Base-by-base conservation (phyloP, 768 basidiomycete genomes). In the Dioszegia aurantiaca region DNA sequence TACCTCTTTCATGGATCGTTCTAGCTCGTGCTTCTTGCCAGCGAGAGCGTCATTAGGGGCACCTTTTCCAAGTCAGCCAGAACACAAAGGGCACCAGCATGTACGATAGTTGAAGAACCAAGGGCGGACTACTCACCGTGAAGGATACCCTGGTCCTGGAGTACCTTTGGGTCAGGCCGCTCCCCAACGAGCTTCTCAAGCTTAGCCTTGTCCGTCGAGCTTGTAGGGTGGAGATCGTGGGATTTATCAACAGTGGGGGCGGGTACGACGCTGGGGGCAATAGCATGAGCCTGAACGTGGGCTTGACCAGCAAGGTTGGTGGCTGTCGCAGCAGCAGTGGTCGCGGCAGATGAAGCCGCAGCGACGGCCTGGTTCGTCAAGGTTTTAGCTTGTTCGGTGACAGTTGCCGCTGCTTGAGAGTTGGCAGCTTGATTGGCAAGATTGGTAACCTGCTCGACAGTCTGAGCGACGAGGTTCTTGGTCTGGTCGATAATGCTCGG, bases 81-180 rank as follows among this genome's bases (percentile, higher is more conserved):
- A 31, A 24, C 5, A 4, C 26, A 16, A 24, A 4, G 33, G 49
- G 26, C 31, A 42, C 43, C 6, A n/a, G 10, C 2, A 6, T 6
- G 33, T 11, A 31, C 31, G 5, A 24, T 39, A 49, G 8, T 42
- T 19, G 30, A 17, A 14, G 39, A 16, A 12, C 48, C 47, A 30
- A n/a, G 9, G 8, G 3, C 24, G 5, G 27, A 49, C 17, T n/a
- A 66, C 76, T 57, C 49, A 82, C 85, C 84, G 76, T 87, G 86
- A 59, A 88, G 80, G 60, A 87, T 87, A 70, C 86, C 86, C 61
- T 84, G 82, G 31, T 85, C 83, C 59, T 86, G 80, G 42, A 88
- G 79, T 42, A 85, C 82, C 39, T 80, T 72, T 72, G 83, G 82
- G n/a, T 83, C 81, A 19, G 86, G 84, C 37, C 86, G 79, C 19